Base-by-base conservation (phyloP, 148 eudicot species). In the Persicaria tinctoria region DNA sequence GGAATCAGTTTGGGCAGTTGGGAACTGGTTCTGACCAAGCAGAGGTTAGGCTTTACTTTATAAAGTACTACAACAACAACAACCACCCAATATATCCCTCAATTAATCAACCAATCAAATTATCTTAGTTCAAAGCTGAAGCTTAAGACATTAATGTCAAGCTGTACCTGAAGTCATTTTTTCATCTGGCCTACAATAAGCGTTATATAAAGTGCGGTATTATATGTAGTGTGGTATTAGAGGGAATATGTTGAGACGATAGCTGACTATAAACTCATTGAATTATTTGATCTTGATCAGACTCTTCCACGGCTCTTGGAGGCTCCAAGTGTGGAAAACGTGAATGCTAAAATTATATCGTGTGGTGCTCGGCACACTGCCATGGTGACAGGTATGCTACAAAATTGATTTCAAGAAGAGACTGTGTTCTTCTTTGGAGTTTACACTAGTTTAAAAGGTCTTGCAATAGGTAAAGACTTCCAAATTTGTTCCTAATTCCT, bases 321-420 rank as follows among this genome's bases (percentile, higher is more conserved):
- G 76, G 91, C 97, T 66, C 86, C 99, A 11, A 81, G 87, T 78
- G 60, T 92, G 76, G 97, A 95, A 74, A 88, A 88, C 60, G 80
- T 77, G 44, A 82, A 86, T 74, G 94, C 87, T n/a, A 87, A 80
- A 79, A 73, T 78, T 3, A 83, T 95, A 70, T 95, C 99, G 59
- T 95, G 97, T 49, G 99, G 99, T 69, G 99, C 99, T 69, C 96
- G 99, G 51, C 99, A 95, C 77, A 90, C 89, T 85, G 94, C 99
- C 63, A 79, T 92, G 27, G 88, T 92, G 56, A 83, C 99, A 85
- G 97, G 99, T 95, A 82, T 49, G 74, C 23, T 49, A 32, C 1
- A 8, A 17, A 57, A 54, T 54, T 12, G 5, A n/a, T 54, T 16
- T 16, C 59, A 57, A 57, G 0, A 54, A 54, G 18, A 13, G 41